Evolutionary conservation across 1,284 basidiomycete species (phyloP), one percentile per base, ranked within the genome.

Genomic region (Microbotryomycetes sp.): DNA sequence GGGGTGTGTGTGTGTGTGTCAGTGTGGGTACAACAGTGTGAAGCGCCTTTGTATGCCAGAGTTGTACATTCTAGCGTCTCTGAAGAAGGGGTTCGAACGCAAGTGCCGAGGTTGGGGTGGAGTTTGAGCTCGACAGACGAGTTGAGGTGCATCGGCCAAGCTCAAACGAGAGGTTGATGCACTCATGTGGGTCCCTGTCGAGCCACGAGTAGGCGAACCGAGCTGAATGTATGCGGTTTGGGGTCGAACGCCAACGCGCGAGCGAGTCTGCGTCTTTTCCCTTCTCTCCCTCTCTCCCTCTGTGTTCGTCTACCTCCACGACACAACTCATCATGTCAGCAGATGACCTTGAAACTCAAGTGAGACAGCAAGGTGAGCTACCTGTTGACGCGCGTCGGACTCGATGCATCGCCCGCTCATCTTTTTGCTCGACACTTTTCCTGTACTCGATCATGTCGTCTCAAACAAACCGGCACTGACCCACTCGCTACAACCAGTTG

Each of bases 401-500:
- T n/a, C n/a, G n/a, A n/a, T n/a, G n/a, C n/a, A n/a, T n/a, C n/a
- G n/a, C n/a, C n/a, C n/a, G n/a, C n/a, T n/a, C n/a, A n/a, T n/a
- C n/a, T n/a, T n/a, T n/a, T n/a, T n/a, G n/a, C n/a, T n/a, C n/a
- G n/a, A n/a, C n/a, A n/a, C n/a, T n/a, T n/a, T n/a, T n/a, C n/a
- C n/a, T n/a, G n/a, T n/a, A n/a, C n/a, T n/a, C n/a, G n/a, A n/a
- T n/a, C n/a, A n/a, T n/a, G n/a, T n/a, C n/a, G n/a, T n/a, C n/a
- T n/a, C n/a, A n/a, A n/a, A n/a, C n/a, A n/a, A n/a, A 54, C 46
- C 4, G 3, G 28, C 32, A 28, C 23, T 32, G 31, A 26, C 30
- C n/a, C 16, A 2, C 2, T 22, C 45, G 15, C 16, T 12, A 9
- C 22, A 19, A 5, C 15, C 66, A 96, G 93, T 97, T 73, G 90